These are phyloP conservation scores for Xylaria hypoxylon DNA, from an alignment of 2,329 filamentous ascomycete genomes.

Conservation along the genomic window DNA sequence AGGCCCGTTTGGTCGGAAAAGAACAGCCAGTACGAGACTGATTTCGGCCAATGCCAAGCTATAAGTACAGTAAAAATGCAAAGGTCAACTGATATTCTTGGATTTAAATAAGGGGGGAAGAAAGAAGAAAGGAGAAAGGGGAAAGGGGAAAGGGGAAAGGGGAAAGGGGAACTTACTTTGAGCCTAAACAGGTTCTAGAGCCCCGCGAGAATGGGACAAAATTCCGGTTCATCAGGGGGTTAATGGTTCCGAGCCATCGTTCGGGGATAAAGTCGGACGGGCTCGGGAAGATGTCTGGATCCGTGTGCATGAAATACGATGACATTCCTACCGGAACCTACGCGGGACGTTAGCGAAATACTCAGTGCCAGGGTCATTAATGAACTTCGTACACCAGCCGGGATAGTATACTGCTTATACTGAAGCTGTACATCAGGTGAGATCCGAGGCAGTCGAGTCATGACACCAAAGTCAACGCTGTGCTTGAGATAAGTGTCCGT, in stretches of 20 bases:
- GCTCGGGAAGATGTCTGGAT: slow-evolving; percentile 43
- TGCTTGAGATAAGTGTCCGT: slow-evolving; percentile 4
- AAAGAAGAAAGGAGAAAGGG: background rate
- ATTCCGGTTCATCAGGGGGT: slow-evolving; percentile 35
- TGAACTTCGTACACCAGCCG: slow-evolving; percentile 34
- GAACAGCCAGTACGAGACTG: slow-evolving; percentile 32
- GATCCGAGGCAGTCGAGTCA: slow-evolving; percentile 41
- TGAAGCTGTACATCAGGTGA: slow-evolving; percentile 41
- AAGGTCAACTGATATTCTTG: background rate
- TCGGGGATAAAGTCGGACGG: slow-evolving; percentile 42
- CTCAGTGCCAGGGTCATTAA: background rate
- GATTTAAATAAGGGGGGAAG: background rate
- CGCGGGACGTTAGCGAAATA: slow-evolving; percentile 17
- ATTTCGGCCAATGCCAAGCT: slow-evolving; percentile 38
- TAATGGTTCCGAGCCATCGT: slow-evolving; percentile 38
- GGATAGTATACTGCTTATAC: slow-evolving; percentile 40
- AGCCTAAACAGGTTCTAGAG: slow-evolving; percentile 39
- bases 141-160: background rate
- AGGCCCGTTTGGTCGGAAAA: slow-evolving; percentile 37
- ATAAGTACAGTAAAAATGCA: background rate
- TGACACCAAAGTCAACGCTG: slow-evolving; percentile 38
- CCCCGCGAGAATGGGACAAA: slow-evolving; percentile 39
- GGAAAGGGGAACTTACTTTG: slow-evolving; percentile 26
- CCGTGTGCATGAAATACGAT: slow-evolving; percentile 42
- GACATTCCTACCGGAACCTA: slow-evolving; percentile 45